phyloP scores from a whole-genome alignment of 495 filamentous ascomycete species.

The Parathielavia hyrcaniae region DNA sequence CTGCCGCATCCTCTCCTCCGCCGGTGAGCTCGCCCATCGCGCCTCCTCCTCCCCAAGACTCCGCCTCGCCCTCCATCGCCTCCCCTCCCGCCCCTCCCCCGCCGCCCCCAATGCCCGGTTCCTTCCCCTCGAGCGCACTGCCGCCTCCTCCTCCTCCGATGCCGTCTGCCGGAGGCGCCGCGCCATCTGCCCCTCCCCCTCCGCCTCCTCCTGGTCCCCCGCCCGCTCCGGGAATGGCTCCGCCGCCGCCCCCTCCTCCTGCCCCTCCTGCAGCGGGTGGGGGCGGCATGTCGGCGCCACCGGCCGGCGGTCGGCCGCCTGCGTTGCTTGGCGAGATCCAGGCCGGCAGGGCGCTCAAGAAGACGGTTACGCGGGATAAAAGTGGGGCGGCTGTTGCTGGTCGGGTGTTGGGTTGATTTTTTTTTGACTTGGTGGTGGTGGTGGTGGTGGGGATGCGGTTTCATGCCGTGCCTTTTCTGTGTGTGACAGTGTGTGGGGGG shows the following conservation, averaged over 20 bases:
- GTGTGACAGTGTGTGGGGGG: too few relatives aligned
- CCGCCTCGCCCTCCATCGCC: slow-evolving; percentile 30
- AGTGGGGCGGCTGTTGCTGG: slow-evolving; percentile 65
- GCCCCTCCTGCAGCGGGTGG: slow-evolving; percentile 35
- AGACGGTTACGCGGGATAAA: slow-evolving; percentile 79
- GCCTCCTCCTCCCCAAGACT: slow-evolving; percentile 33
- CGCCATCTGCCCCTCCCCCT: slow-evolving; percentile 31
- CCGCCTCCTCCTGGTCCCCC: slow-evolving; percentile 35
- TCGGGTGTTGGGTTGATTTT: slow-evolving; percentile 51
- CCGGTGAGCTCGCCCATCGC: slow-evolving; percentile 36
- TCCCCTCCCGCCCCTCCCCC: slow-evolving; percentile 43
- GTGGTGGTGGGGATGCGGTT: not conserved
- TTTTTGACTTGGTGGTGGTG: slow-evolving; percentile 6
- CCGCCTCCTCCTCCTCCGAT: slow-evolving; percentile 45
- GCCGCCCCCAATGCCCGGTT: slow-evolving; percentile 41
- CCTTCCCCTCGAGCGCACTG: slow-evolving; percentile 29
- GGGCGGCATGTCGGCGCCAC: slow-evolving; percentile 31
- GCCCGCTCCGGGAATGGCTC: slow-evolving; percentile 45
- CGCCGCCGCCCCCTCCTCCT: slow-evolving; percentile 51
- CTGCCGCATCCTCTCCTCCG: slow-evolving; percentile 42
- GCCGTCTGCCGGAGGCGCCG: slow-evolving; percentile 43
- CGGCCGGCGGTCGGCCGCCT: slow-evolving; percentile 44
- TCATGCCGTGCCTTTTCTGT: too few relatives aligned
- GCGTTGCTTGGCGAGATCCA: slow-evolving; percentile 77
- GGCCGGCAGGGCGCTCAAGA: slow-evolving; percentile 66